Evolutionary conservation across 805 yeast genomes (phyloP), one percentile per base, ranked within the genome.

Genomic region (Yueomyces sinensis): DNA sequence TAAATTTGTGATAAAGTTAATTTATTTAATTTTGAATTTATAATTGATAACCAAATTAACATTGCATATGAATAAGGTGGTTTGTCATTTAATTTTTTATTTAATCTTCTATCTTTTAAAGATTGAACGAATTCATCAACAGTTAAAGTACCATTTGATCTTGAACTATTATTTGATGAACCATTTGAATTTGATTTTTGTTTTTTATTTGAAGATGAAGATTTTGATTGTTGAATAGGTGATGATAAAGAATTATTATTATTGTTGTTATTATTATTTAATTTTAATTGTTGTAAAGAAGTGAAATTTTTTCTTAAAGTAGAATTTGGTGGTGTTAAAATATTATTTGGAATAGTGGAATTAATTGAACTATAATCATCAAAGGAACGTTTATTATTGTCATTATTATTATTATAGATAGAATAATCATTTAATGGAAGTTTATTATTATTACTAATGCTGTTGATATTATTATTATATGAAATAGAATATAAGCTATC

Each of bases 31-130:
- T 77, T 76, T n/a, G 94, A 75, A 40, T 91, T 72, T 43, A 89
- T 62, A 32, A 89, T 82, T 2, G 97, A 89, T 79, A 89, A 77
- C 2, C 95, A 95, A 42, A 91, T 91, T 39, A 91, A 66, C 35
- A 83, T 78, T 4, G 96, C 96, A 52, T 89, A 91, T 7, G 95
- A 82, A 54, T 75, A 84, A 0, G 94, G 94, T 2, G 97, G 97
- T 56, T 89, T 89, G 5, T 25, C 28, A n/a, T 25, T 25, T n/a
- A n/a, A 13, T 14, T 37, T 42, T 5, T 41, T 41, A 13, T 32
- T 27, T 5, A 27, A 33, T 22, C 31, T 18, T 32, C 52, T 42
- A 9, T 32, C 41, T 15, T 43, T 43, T 29, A 54, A 39, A 6
- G 55, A 46, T 20, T 44, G 44, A 23, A 54, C 32, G 17, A 53